Percentiles rank a stretch among this genome's conserved stretches.
Conservation (phyloP, 202 grass and related monocot species). For the Panicum hallii region DNA sequence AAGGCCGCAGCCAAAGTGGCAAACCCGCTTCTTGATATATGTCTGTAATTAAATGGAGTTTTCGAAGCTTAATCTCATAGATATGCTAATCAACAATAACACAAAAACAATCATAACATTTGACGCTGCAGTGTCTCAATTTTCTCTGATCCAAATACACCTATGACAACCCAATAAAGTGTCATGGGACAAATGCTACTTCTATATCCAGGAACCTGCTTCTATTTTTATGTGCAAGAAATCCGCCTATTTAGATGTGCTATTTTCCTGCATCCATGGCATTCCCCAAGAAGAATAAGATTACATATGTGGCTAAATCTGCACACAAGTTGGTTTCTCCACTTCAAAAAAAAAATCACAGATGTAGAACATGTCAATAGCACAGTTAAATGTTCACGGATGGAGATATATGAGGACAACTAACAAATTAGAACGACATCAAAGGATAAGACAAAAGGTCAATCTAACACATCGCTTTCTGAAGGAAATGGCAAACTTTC, state of each 20-base stretch:
- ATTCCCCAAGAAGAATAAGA: background rate
- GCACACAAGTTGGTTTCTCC: background rate
- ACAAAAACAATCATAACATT: slow-evolving; percentile 1
- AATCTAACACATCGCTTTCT: background rate
- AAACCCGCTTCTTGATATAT: slow-evolving; percentile 99
- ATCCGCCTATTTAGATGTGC: background rate
- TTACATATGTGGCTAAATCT: background rate
- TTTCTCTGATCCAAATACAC: slow-evolving; percentile 3
- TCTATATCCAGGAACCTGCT: slow-evolving; percentile 5
- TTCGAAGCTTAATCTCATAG: background rate
- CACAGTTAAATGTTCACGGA: slow-evolving; percentile 25
- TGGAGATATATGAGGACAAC: background rate
- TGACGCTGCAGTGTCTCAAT: background rate
- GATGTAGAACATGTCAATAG: slow-evolving; percentile 5
- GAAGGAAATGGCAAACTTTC: background rate
- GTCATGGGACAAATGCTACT: background rate
- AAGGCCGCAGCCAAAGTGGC: slow-evolving; percentile 97
- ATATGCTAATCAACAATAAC: slow-evolving; percentile 7
- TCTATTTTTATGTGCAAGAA: slow-evolving; percentile 34
- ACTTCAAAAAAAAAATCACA: background rate
- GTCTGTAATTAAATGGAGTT: slow-evolving; percentile 61
- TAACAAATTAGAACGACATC: background rate
- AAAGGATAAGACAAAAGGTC: slow-evolving; percentile 8
- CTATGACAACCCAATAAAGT: background rate
- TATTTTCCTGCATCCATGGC: background rate